Base-by-base conservation (phyloP, 768 basidiomycete genomes). In the Erythrobasidium yunnanense region DNA sequence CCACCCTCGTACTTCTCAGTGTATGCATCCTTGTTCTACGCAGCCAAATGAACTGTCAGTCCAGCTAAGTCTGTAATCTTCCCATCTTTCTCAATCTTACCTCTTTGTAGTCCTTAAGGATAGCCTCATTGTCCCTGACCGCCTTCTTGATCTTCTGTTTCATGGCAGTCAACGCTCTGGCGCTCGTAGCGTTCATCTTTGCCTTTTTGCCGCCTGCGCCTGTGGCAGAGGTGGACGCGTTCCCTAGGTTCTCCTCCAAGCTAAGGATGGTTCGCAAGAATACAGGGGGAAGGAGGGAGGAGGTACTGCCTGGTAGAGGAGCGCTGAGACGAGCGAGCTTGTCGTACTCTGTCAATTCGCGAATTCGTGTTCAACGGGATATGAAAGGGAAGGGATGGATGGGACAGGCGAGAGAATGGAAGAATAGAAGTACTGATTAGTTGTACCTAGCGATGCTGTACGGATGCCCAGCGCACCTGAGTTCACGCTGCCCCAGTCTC, bases 141-240 rank as follows among this genome's bases (percentile, higher is more conserved):
- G 86, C 82, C 79, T 92, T 97, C 79, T 87, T 92, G 62, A 96
- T 81, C 77, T 92, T 95, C 78, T 97, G 93, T 78, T 92, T 96
- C 85, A 96, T 87, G n/a, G 87, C 87, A 56, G 90, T 96, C 70
- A 97, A 81, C 1, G 91, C 90, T 73, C 88, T 91, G 42, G 90
- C 88, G 72, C 92, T 92, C 68, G 82, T 86, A 1, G 90, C 87
- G 70, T 91, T 93, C 86, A 92, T 89, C 79, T 95, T 96, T 78
- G 96, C 95, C 78, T 88, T 87, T 8, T 89, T 85, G 67, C 87
- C 85, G 76, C 92, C 77, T 4, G 89, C 84, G 25, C 77, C 78
- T 70, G 83, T 86, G 71, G 95, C 49, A 8, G 60, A 49, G 17
- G 60, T 63, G 15, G 60, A 63, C 8, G 49, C 49, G 18, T 25